phyloP scores from a whole-genome alignment of 495 filamentous ascomycete genomes.

The Lophium mytilinum region DNA sequence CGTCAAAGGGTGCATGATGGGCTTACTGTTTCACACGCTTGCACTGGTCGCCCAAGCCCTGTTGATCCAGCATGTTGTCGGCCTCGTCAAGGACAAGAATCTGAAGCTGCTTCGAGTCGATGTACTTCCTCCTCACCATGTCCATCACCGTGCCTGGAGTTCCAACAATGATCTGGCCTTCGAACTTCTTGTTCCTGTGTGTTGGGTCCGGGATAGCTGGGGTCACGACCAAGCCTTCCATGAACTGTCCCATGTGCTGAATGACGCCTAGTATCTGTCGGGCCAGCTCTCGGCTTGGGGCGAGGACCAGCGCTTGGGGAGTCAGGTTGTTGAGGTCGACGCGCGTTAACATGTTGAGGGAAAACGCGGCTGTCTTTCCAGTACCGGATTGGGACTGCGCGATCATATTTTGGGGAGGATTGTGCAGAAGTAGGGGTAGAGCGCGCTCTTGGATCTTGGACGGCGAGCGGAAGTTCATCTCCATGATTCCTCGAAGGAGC shows the following conservation, averaged over 20 bases:
- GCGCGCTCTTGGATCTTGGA: conserved; percentile 96
- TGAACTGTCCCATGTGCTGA: conserved; percentile 70
- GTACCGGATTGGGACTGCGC: conserved; percentile 98
- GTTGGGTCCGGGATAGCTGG: conserved; percentile 73
- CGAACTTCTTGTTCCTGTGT: conserved; percentile 51
- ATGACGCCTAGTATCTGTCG: conserved; percentile 88
- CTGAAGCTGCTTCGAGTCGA: conserved; percentile 57
- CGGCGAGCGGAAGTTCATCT: conserved; percentile 86
- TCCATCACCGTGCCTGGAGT: conserved; percentile 92
- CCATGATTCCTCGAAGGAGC: conserved; percentile 55
- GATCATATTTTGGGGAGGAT: conserved; percentile 86
- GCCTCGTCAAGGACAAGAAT: conserved; percentile 87
- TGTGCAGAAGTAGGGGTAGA: conserved; percentile 71
- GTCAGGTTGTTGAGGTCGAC: conserved; percentile 58
- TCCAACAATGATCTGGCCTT: conserved; percentile 74
- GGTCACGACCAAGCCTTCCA: conserved; percentile 59
- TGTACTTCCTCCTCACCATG: conserved; percentile 61
- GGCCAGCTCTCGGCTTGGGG: conserved; percentile 87
- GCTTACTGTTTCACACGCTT: conserved; percentile 75
- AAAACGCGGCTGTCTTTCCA: conserved; percentile 95
- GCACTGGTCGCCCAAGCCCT: conserved; percentile 92
- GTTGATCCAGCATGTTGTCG: conserved; percentile 92
- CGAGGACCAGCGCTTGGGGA: conserved; percentile 84
- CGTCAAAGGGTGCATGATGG: neutral
- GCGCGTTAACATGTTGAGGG: conserved; percentile 80